Base-by-base conservation (phyloP, 1,284 basidiomycete genomes). In the Megacollybia platyphylla region DNA sequence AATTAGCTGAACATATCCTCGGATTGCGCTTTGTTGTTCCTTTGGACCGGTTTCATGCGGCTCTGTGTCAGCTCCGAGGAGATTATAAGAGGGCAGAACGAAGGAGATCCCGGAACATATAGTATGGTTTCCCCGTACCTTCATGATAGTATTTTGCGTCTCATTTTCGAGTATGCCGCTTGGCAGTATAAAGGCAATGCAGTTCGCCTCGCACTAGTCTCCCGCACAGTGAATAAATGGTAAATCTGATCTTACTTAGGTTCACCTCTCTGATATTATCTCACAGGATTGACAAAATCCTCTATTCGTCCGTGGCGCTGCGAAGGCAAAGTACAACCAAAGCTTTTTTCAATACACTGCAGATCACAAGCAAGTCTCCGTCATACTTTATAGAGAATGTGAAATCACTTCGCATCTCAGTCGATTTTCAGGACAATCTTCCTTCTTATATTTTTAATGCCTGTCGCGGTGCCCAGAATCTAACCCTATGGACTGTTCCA, bases 401-500 rank as follows among this genome's bases (percentile, higher is more conserved):
- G 11, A 58, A 56, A 44, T 52, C 55, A 3, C 47, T 60, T n/a
- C 54, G 46, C 46, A 54, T 61, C 35, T 51, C 56, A 7, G 53
- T 54, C 49, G 56, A 58, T 34, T 47, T 54, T 27, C 49, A 40
- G n/a, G 40, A 51, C 32, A 47, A 54, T 39, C 49, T 51, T 27
- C 48, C 54, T 7, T 49, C 47, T 15, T 44, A 46, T 43, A 53
- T 59, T 30, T 46, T 54, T 9, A 47, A 48, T n/a, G 48, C 46
- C 32, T 59, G 57, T 43, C 46, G 36, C 34, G 56, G 56, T 0
- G 50, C 58, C 10, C 45, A 46, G 4, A 52, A 45, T 38, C 42
- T 59, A 5, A 58, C 57, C 2, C 53, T 57, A 37, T 58, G 54
- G 52, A 54, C 51, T n/a, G 49, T 58, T 3, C 45, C 51, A 10